phyloP scores from a whole-genome alignment of 352 stramenopile species.

The Poterioochromonas sp. region DNA sequence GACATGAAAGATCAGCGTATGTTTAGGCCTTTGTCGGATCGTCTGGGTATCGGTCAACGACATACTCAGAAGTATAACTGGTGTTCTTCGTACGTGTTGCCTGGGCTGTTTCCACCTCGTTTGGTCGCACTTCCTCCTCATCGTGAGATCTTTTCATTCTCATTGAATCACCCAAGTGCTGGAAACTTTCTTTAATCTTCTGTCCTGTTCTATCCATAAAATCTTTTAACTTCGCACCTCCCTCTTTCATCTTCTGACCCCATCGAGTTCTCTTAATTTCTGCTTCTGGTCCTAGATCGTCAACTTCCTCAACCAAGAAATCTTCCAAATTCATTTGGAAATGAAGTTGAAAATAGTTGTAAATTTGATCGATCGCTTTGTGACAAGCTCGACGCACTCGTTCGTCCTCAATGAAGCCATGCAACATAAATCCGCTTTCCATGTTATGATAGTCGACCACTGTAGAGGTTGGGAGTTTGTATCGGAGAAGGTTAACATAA shows the following conservation, averaged over 20 bases:
- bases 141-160: no score
- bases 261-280: background rate
- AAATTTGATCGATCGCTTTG: background rate
- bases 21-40: no score
- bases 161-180: no score
- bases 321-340: background rate
- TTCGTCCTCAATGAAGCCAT: background rate
- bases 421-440: background rate
- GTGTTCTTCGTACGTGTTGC: no score
- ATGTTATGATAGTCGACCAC: background rate
- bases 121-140: no score
- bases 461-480: background rate
- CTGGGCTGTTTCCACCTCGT: no score
- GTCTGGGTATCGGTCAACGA: no score
- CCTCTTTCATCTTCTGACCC: background rate
- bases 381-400: background rate
- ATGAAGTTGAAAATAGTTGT: background rate
- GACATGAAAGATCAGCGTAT: no score
- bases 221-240: no score
- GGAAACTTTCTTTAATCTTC: background rate
- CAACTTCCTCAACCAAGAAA: background rate
- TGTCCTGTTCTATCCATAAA: no score
- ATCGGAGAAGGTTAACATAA: background rate
- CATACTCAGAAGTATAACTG: no score
- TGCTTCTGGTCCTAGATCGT: background rate